Evolutionary conservation across 345 rosid genomes (phyloP), one percentile per base, ranked within the genome.

Genomic region (Sisymbrium irio): DNA sequence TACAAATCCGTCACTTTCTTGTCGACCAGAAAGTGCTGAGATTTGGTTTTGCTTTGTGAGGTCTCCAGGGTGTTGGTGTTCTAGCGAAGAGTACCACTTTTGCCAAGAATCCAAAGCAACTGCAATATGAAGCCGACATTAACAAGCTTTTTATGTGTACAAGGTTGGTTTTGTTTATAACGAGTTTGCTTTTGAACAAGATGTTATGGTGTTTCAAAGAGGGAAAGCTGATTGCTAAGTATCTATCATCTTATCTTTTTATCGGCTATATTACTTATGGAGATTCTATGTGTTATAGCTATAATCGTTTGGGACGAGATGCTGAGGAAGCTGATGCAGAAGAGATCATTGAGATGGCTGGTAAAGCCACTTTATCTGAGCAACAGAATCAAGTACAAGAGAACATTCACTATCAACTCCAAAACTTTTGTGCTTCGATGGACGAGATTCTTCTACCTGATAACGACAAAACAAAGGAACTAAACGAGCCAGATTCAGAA

Each of bases 351-450:
- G 85, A 88, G 67, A 88, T 91, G 85, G 96, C 91, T 33, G 44
- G 82, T 73, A 87, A 88, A 81, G 88, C 93, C 70, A 80, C 96
- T 27, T 69, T 86, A 15, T 59, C 72, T 53, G 97, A 94, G 68
- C 98, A 91, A 76, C 88, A 89, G 73, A 87, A 85, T 76, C 95
- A 79, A 79, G 93, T 94, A 22, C 96, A 86, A 53, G 96, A 89
- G 62, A 94, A 89, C 69, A 79, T 94, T 70, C 92, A 87, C 66
- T 67, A 64, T 71, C 97, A 94, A 71, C 68, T 89, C 19, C 37
- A 74, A 79, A 67, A 66, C 44, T 85, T 89, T 69, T 89, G 88
- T 75, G 49, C 62, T 20, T 76, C 79, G 14, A 87, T 94, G 96
- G 86, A 91, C 76, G 69, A 74, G 67, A 82, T 89, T 77, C 89